Percentiles rank a stretch among this genome's conserved stretches.
Evolutionary conservation across 805 yeast species (phyloP).

Genomic region (Saccharomyces jurei): DNA sequence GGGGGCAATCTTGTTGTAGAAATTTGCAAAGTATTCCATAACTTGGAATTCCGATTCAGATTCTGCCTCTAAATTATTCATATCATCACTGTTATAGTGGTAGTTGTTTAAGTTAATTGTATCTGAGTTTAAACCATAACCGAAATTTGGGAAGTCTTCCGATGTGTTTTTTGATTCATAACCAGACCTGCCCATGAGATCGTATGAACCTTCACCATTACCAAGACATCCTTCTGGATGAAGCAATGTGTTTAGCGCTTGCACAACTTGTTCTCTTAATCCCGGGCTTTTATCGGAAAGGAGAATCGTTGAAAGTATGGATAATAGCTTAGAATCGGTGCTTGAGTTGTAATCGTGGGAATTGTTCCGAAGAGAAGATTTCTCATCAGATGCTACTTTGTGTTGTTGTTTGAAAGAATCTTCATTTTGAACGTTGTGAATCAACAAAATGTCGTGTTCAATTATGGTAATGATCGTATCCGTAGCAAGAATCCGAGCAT

Average conservation of each 20-base stretch:
- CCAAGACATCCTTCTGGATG: slow-evolving; percentile 42
- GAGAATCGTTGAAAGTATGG: slow-evolving; percentile 50
- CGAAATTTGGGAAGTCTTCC: background rate
- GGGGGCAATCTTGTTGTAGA: slow-evolving; percentile 58
- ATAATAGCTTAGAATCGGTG: slow-evolving; percentile 52
- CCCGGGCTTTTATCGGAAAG: slow-evolving; percentile 61
- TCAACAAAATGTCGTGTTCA: slow-evolving; percentile 70
- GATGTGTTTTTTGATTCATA: background rate
- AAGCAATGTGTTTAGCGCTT: slow-evolving; percentile 67
- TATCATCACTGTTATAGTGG: slow-evolving; percentile 8
- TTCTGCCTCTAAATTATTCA: slow-evolving; percentile 14
- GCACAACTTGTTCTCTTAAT: slow-evolving; percentile 71
- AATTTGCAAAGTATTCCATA: slow-evolving; percentile 38
- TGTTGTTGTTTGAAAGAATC: slow-evolving; percentile 1
- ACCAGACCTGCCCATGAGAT: background rate
- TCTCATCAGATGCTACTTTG: slow-evolving; percentile 1
- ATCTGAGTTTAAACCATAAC: slow-evolving; percentile 3
- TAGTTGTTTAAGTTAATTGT: slow-evolving; percentile 3
- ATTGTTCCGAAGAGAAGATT: slow-evolving; percentile 3
- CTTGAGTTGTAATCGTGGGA: slow-evolving; percentile 1
- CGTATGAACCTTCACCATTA: slow-evolving; percentile 7
- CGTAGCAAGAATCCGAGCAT: slow-evolving; percentile 59
- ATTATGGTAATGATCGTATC: slow-evolving; percentile 74
- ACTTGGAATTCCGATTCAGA: slow-evolving; percentile 15
- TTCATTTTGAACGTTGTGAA: slow-evolving; percentile 32